phyloP scores from a whole-genome alignment of 805 yeast species.

The Kluyveromyces starmeri region DNA sequence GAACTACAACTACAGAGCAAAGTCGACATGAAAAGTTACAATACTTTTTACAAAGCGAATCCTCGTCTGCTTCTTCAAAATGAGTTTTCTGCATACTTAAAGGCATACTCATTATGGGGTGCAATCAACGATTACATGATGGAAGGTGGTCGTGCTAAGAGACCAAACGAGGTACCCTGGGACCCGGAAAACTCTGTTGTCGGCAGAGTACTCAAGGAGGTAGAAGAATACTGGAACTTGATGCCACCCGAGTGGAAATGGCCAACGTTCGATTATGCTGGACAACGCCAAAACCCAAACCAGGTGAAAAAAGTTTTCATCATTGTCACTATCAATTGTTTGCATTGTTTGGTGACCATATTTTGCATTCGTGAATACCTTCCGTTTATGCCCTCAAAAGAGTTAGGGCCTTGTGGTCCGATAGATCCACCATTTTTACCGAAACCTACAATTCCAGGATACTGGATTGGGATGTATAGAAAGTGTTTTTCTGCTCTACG shows the following conservation, averaged over 20 bases:
- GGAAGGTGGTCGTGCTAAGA: slow-evolving; percentile 5
- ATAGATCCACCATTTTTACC: slow-evolving; percentile 6
- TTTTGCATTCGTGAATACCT: slow-evolving; percentile 8
- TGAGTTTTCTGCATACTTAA: slow-evolving; percentile 3
- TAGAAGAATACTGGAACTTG: slow-evolving; percentile 4
- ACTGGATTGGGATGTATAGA: slow-evolving; percentile 7
- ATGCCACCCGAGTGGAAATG: slow-evolving; percentile 8
- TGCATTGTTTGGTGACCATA: slow-evolving; percentile 4
- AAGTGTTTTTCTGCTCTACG: slow-evolving; percentile 5
- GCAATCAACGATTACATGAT: slow-evolving; percentile 5
- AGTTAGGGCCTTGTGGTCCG: slow-evolving; percentile 7
- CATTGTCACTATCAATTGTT: slow-evolving; percentile 6
- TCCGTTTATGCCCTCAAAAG: slow-evolving; percentile 8
- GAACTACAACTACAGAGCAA: background rate
- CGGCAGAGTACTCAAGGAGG: slow-evolving; percentile 1
- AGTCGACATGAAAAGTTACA: slow-evolving; percentile 1
- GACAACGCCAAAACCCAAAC: background rate
- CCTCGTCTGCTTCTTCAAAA: background rate
- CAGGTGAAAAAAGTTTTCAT: slow-evolving; percentile 1
- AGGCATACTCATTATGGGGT: slow-evolving; percentile 8
- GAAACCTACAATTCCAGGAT: slow-evolving; percentile 3
- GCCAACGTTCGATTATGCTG: slow-evolving; percentile 1
- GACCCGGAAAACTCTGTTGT: slow-evolving; percentile 5
- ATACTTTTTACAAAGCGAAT: background rate
- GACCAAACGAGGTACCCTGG: slow-evolving; percentile 8